These are phyloP conservation scores for Yarrowia sp. DNA, from an alignment of 805 yeast species.

Conservation along the genomic window DNA sequence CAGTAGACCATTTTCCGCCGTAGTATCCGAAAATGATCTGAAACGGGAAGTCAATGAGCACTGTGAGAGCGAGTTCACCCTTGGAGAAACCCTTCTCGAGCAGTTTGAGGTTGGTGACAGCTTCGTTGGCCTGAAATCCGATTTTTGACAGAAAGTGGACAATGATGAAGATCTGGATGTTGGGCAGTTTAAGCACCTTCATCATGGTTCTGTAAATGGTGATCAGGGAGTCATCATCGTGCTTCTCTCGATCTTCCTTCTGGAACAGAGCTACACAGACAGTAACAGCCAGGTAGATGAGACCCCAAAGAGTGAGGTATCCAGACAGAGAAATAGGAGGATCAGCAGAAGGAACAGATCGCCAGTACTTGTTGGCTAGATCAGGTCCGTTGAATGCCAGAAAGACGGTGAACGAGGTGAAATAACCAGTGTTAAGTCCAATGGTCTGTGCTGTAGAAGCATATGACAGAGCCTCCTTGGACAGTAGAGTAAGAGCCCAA, in stretches of 20 bases:
- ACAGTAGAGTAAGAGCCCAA: slow-evolving; percentile 90
- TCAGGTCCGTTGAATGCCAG: slow-evolving; percentile 88
- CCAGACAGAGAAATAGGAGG: slow-evolving; percentile 73
- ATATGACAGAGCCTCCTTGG: slow-evolving; percentile 73
- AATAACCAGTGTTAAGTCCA: slow-evolving; percentile 91
- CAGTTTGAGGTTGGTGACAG: slow-evolving; percentile 88
- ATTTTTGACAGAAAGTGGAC: slow-evolving; percentile 79
- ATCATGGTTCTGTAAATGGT: slow-evolving; percentile 41
- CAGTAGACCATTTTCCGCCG: slow-evolving; percentile 92
- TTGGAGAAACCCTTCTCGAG: slow-evolving; percentile 88
- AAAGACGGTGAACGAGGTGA: slow-evolving; percentile 85
- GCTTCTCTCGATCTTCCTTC: slow-evolving; percentile 64
- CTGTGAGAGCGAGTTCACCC: slow-evolving; percentile 91
- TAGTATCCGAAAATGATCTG: slow-evolving; percentile 93
- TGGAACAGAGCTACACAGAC: slow-evolving; percentile 55
- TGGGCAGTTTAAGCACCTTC: slow-evolving; percentile 48
- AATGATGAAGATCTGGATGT: slow-evolving; percentile 69
- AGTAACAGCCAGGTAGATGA: slow-evolving; percentile 67
- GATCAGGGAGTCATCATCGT: slow-evolving; percentile 36
- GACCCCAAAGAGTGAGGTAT: slow-evolving; percentile 77
- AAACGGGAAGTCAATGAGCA: slow-evolving; percentile 91
- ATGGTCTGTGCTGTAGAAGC: slow-evolving; percentile 98
- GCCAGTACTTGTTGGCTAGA: slow-evolving; percentile 81
- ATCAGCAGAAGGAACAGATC: slow-evolving; percentile 55
- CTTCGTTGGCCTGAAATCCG: slow-evolving; percentile 94